Conservation (phyloP, 2,329 filamentous ascomycete genomes). For the Clarireedia homoeocarpa region DNA sequence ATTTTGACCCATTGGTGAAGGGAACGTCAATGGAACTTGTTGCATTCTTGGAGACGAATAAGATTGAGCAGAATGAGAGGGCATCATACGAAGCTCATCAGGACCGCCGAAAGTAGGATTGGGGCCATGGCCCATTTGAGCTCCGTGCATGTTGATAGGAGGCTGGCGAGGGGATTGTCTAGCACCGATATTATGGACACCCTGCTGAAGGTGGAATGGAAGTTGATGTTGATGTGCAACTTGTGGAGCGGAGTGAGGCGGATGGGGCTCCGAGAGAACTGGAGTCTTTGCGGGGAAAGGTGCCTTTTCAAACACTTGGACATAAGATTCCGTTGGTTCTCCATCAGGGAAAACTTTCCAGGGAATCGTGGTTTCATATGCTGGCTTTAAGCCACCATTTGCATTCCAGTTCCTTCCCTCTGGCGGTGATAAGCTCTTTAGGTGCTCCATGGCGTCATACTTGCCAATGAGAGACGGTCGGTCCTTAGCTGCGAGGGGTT, state of each 20-base stretch:
- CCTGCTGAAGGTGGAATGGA: constrained; percentile 73
- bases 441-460: constrained; percentile 55
- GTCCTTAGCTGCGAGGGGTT: constrained; percentile 54
- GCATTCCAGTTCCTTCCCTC: constrained; percentile 57
- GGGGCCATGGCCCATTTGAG: constrained; percentile 61
- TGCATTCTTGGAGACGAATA: constrained; percentile 77
- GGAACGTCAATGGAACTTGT: constrained; percentile 64
- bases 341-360: constrained; percentile 71
- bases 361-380: constrained; percentile 76
- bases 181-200: constrained; percentile 57
- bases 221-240: constrained; percentile 78
- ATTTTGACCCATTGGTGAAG: constrained; percentile 61
- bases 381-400: constrained; percentile 76
- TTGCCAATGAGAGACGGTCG: constrained; percentile 44
- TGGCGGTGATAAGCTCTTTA: constrained; percentile 46
- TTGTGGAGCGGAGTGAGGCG: constrained; percentile 61
- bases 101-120: constrained; percentile 61
- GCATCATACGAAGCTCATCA: constrained; percentile 82
- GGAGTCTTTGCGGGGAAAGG: constrained; percentile 47
- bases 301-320: constrained; percentile 69
- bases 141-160: constrained; percentile 68
- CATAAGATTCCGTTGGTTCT: constrained; percentile 65
- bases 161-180: constrained; percentile 68
- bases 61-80: constrained; percentile 72
- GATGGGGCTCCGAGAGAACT: constrained; percentile 53